Base-by-base conservation (phyloP, 192 early-diverging fungal species). In the Chytriomyces hyalinus region DNA sequence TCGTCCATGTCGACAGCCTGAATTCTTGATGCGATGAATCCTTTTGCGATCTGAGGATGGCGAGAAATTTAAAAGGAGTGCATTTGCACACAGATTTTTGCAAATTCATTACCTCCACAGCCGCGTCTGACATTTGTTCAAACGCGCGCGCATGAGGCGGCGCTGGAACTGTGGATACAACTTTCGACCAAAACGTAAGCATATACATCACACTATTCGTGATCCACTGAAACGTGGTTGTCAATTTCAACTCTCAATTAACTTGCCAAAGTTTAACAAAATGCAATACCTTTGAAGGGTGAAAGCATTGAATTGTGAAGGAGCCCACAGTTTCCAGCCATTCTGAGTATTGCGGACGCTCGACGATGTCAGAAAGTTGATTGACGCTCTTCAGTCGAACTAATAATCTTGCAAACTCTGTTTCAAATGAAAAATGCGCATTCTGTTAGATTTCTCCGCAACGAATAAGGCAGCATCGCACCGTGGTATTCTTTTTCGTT, bases 121-220 rank as follows among this genome's bases (percentile, higher is more conserved):
- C 69, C 47, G 77, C 26, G 26, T 65, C 50, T 8, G 65, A 45
- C 13, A 83, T 43, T 36, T 46, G 63, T 9, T 80, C 82, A 68
- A 69, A 71, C 11, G 64, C 67, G 65, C 77, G 47, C 17, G 65
- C 51, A 57, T 63, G 61, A 43, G 75, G 75, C 1, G 78, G 69
- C 15, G 73, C 26, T 10, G 73, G 63, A 46, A 83, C 77, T 5
- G 79, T 73, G 13, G 85, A 83, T 17, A 88, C 84, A 65, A 95
- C 92, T 80, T 93, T 94, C 26, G 92, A 91, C 95, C 95, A 97
- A 78, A 97, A 97, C 9, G 87, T 89, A 70, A 96, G 81, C 46
- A 96, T 75, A 69, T 94, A 94, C 46, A 86, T 83, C 0, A 93
- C 81, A 79, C 90, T 92, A 79, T 94, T 91, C 47, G 66, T 70